Conservation (phyloP, 1,284 basidiomycete genomes). For the Sporisorium scitamineum region DNA sequence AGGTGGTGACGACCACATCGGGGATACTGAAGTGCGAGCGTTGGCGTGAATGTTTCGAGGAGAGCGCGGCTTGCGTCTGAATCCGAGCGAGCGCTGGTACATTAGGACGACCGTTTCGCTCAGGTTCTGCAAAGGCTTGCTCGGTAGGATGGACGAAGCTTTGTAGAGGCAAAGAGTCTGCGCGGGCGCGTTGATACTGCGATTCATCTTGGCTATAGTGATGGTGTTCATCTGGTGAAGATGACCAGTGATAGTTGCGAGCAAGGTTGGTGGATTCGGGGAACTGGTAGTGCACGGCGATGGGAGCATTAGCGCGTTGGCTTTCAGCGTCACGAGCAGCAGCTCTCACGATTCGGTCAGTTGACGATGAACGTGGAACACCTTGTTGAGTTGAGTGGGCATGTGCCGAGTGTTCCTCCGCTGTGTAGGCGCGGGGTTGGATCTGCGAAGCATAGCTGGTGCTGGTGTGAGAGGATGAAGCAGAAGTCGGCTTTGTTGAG, state of each 20-base stretch:
- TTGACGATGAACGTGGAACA: background rate
- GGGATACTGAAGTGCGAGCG: constrained; percentile 62
- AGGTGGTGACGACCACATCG: constrained; percentile 58
- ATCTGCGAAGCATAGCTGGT: background rate
- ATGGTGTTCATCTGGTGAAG: background rate
- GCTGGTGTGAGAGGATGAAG: background rate
- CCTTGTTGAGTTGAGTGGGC: background rate
- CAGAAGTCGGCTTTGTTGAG: constrained; percentile 1
- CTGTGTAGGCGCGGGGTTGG: too few relatives aligned
- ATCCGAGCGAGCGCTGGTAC: constrained; percentile 5
- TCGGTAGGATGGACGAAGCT: background rate
- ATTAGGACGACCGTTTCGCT: background rate
- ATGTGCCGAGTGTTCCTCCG: background rate
- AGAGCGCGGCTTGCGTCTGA: constrained; percentile 8
- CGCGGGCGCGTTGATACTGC: constrained; percentile 6
- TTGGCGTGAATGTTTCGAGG: constrained; percentile 34
- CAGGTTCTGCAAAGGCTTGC: background rate
- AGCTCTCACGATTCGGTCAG: background rate
- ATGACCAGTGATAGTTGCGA: constrained; percentile 10
- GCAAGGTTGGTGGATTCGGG: constrained; percentile 2
- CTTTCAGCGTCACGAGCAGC: constrained; percentile 9
- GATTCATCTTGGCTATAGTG: background rate
- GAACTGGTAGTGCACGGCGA: constrained; percentile 21
- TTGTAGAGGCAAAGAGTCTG: constrained; percentile 22
- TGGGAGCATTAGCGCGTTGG: background rate